Evolutionary conservation across 805 yeast genomes (phyloP), one percentile per base, ranked within the genome.

Genomic region (Brettanomyces custersianus): DNA sequence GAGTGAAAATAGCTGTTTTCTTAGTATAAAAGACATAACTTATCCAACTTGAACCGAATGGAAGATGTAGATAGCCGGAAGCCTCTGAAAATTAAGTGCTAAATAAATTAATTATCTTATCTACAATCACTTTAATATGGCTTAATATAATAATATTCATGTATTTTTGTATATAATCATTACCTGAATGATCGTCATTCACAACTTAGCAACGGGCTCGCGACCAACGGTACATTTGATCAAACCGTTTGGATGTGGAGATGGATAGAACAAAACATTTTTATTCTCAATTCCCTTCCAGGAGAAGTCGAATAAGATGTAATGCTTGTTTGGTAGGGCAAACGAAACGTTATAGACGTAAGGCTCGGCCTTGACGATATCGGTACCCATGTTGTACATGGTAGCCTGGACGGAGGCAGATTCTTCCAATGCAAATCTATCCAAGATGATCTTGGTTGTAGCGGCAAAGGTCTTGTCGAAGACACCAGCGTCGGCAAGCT

Each of bases 321-420:
- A 88, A 60, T 88, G 96, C 64, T 85, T 88, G 72, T 88, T 88
- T 53, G 96, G 96, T 52, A 88, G 72, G 29, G 72, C 63, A 59
- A 84, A 87, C 36, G 79, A 60, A 24, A 87, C 95, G 30, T 67
- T 66, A 43, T 65, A 71, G 38, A 88, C 67, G 40, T 65, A 65
- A 3, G 77, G 67, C 38, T 74, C 80, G 35, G 50, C 52, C 34
- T 63, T 66, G 54, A 88, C 70, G 44, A 88, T 84, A 43, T 73
- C 76, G 44, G 75, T 69, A 27, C 83, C 71, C 92, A 88, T 88
- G 70, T 86, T 83, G 69, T 74, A 88, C 95, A 88, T 90, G 40
- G 96, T 88, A 31, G 95, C 95, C 66, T 88, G 96, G 32, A 88
- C 96, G 19, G 94, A 82, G n/a, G 95, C 76, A 8, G 95, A 84